Evolutionary conservation across 345 rosid species (phyloP), one percentile per base, ranked within the genome.

Genomic region (Arabis alpina): DNA sequence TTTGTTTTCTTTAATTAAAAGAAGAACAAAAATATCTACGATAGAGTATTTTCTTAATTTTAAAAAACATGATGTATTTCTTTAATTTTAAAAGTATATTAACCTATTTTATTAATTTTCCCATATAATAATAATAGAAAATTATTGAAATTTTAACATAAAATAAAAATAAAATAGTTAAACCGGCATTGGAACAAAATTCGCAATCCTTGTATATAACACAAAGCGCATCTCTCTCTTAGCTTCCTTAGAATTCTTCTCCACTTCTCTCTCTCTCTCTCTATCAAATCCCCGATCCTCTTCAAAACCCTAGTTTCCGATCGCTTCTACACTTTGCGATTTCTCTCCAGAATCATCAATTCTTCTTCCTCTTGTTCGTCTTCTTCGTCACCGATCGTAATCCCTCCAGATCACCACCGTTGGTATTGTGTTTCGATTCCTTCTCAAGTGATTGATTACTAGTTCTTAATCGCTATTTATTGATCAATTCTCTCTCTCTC

Each of bases 401-500:
- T 60, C 68, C 10, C 9, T 45, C 56, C 54, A 28, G 2, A 19
- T 54, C 32, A 79, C 80, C 83, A 60, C 62, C 64, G 45, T 42
- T 19, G 36, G 34, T 56, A 16, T 41, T 14, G 41, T 48, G 61
- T 58, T 73, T 66, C 66, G 72, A 16, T 47, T 64, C 48, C 13
- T 47, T 15, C 55, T 10, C 68, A 10, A 47, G 55, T 68, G 45
- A 32, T 66, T 42, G 23, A 19, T 19, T 19, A 28, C 34, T 6
- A 63, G 2, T 57, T 1, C 24, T 54, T 27, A 24, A 45, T 43
- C 28, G 23, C 3, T 60, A 0, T 60, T 0, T 55, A 51, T 82
- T 80, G 84, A 84, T 85, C 89, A 71, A 65, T 85, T 36, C 10
- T 34, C 40, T 85, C 83, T 80, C 80, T 68, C 55, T 63, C 83